Evolutionary conservation across 129 eudicot genomes (phyloP), one percentile per base, ranked within the genome.

Genomic region (Flaveria trinervia): DNA sequence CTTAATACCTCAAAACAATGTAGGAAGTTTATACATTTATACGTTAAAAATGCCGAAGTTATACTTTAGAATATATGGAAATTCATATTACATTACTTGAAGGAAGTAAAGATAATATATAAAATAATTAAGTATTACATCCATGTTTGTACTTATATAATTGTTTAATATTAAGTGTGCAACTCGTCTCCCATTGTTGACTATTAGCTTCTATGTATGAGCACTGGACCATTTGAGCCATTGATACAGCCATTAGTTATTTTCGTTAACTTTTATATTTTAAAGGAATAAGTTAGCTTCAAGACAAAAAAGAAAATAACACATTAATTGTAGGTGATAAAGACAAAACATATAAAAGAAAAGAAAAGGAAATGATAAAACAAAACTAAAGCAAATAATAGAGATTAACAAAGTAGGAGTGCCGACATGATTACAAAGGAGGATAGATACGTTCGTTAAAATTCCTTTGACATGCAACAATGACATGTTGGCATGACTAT

Each of bases 101-200:
- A 11, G 15, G 39, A 48, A 48, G 11, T 48, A 2, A 48, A 48
- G 52, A 2, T 48, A 48, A 26, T 28, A 62, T 26, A 62, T 62
- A 62, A 62, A 28, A 62, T 61, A 61, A 26, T 59, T 7, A 61
- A 61, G 5, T 61, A 30, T 25, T 4, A 61, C 67, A 57, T 12
- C 67, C 67, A 61, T 12, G 43, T 25, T 61, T 61, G 17, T 61
- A 61, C 67, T 26, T 25, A 7, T 64, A 30, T 36, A 44, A 12
- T 5, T 62, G 68, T 13, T 62, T 62, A 6, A 13, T 33, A 30
- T 62, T 33, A 14, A 62, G 7, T 6, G 18, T 62, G 22, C 15
- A 62, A 33, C 68, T 62, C 68, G 68, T 30, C 45, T 28, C 68
- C 68, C 44, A 62, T 62, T 62, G 68, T 28, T 62, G 68, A 62